Percentiles rank a stretch among this genome's conserved stretches.
Conservation (phyloP, 306 rosid genomes). For the Cucumis hystrix region DNA sequence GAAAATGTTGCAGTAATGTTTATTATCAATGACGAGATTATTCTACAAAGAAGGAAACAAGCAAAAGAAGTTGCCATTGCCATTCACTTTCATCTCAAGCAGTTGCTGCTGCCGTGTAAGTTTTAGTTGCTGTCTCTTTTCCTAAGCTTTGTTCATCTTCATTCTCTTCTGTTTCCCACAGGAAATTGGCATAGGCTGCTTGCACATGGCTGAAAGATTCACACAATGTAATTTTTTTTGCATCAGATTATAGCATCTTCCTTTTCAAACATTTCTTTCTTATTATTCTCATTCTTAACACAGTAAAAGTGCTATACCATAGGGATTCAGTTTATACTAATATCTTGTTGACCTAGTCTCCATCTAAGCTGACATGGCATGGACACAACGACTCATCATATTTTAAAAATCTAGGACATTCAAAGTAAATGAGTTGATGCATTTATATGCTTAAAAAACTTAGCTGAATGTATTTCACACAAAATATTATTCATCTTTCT, state of each 20-base stretch:
- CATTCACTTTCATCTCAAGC: conserved; percentile 11
- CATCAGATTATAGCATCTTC: neutral
- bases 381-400: no score
- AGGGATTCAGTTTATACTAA: neutral
- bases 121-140: conserved; percentile 13
- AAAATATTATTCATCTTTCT: no score
- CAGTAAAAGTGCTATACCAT: neutral
- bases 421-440: no score
- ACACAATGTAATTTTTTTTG: neutral
- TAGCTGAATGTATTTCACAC: no score
- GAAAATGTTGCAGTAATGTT: neutral
- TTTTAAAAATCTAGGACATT: no score
- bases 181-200: conserved; percentile 77
- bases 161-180: conserved; percentile 67
- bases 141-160: conserved; percentile 12
- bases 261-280: neutral
- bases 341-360: neutral
- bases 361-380: neutral
- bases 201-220: conserved; percentile 54
- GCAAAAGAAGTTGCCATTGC: neutral
- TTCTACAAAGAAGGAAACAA: neutral
- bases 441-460: no score
- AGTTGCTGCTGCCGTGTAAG: conserved; percentile 38
- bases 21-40: neutral
- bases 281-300: neutral